A percentile compares a stretch with the other conserved stretches of the same genome.
These are phyloP conservation scores for Plasmodium vinckei DNA, from an alignment of 169 alveolate species.

Conservation along the genomic window DNA sequence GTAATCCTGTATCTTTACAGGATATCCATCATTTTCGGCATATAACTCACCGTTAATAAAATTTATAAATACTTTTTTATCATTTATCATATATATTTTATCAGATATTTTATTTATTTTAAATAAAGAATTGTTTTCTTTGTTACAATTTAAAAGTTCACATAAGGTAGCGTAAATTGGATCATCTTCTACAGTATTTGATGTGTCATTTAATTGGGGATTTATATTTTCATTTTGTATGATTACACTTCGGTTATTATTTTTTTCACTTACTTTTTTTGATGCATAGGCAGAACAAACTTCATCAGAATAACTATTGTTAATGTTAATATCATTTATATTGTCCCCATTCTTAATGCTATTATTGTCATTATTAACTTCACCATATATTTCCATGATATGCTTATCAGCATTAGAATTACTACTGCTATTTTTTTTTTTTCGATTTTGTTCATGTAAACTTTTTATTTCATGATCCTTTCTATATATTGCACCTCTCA, in stretches of 20 bases:
- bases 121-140: constrained; percentile 21
- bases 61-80: constrained; percentile 25
- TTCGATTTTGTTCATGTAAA: constrained; percentile 36
- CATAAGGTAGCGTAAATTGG: constrained; percentile 37
- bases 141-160: constrained; percentile 29
- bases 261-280: constrained; percentile 32
- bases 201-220: background rate
- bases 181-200: background rate
- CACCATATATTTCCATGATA: background rate
- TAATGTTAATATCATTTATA: background rate
- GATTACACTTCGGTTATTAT: constrained; percentile 7
- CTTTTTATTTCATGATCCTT: constrained; percentile 72
- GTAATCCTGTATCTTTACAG: constrained; percentile 45
- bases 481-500: constrained; percentile 49
- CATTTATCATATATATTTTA: constrained; percentile 39
- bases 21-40: constrained; percentile 26
- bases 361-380: background rate
- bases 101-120: constrained; percentile 25
- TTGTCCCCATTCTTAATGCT: background rate
- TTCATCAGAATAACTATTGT: constrained; percentile 8
- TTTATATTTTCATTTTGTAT: constrained; percentile 3
- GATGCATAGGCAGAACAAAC: background rate
- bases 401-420: constrained; percentile 2
- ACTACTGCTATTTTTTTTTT: constrained; percentile 15
- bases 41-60: constrained; percentile 65